Base-by-base conservation (phyloP, 1,284 basidiomycete genomes). In the Hymenochaete sp. region DNA sequence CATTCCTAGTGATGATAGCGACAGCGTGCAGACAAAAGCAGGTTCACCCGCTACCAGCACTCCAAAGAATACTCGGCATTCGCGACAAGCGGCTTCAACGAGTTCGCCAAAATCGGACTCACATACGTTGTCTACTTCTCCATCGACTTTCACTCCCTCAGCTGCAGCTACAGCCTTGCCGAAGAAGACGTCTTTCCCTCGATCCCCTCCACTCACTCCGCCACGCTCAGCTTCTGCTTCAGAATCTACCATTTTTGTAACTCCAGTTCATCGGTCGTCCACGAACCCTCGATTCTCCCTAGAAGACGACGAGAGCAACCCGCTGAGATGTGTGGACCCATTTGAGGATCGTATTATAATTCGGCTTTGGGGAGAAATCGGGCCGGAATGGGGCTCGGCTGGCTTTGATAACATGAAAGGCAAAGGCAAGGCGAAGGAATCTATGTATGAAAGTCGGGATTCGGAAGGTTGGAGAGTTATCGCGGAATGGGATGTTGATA, bases 251-350 rank as follows among this genome's bases (percentile, higher is more conserved):
- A 56, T 65, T 57, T 89, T 80, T 58, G 68, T 86, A 19, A 89
- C 87, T 2, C 65, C 72, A 0, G 68, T 82, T 40, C 82, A 86
- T 55, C 67, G 67, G 32, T 78, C 83, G 4, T 86, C 85, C 0
- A 88, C 79, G 3, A 87, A 87, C 57, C 87, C 88, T 0, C 60
- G 63, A n/a, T 90, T 88, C 54, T 48, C 65, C 5, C 60, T 86
- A 29, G 77, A 83, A 56, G 57, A 67, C 16, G 62, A 57, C 56
- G 59, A 42, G 59, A 57, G 42, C n/a, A 71, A 75, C 29, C 74
- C 75, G 53, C 62, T 69, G 1, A 61, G 65, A 19, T 67, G 66
- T 57, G 66, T 69, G 6, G 67, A 82, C 55, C 54, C 72, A 13
- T 71, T 71, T 52, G 66, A 68, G 2, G 63, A 69, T 28, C 65